Evolutionary conservation across 306 rosid genomes (phyloP).

Genomic region (peach (Prunus persica)): DNA sequence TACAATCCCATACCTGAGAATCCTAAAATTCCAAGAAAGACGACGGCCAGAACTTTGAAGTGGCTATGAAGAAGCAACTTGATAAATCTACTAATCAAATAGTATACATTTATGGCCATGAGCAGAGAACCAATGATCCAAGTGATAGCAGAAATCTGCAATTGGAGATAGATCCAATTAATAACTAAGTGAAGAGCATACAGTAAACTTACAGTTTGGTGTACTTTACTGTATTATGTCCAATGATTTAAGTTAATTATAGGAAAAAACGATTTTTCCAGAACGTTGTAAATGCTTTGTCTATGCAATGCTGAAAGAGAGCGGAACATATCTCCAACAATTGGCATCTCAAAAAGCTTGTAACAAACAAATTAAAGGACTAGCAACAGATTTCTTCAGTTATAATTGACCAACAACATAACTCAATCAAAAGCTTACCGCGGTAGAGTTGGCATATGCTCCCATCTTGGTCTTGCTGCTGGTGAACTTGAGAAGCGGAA

Average conservation of each 20-base stretch:
- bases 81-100: slow-evolving; percentile 58
- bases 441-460: slow-evolving; percentile 56
- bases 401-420: not conserved
- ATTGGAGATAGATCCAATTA: not conserved
- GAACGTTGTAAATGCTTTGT: not conserved
- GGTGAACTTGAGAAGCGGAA: slow-evolving; percentile 94
- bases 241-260: too few relatives aligned
- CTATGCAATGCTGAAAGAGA: not conserved
- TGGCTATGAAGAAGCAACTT: slow-evolving; percentile 65
- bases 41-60: slow-evolving; percentile 38
- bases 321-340: not conserved
- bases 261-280: not conserved
- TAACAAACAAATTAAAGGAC: not conserved
- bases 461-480: slow-evolving; percentile 95
- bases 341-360: not conserved
- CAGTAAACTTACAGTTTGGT: too few relatives aligned
- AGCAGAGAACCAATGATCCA: slow-evolving; percentile 68
- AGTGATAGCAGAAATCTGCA: slow-evolving; percentile 69
- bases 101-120: slow-evolving; percentile 84
- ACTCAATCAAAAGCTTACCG: slow-evolving; percentile 33
- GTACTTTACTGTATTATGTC: too few relatives aligned
- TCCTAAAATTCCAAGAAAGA: slow-evolving; percentile 76
- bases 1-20: slow-evolving; percentile 74
- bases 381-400: not conserved
- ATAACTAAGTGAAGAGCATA: not conserved